Base-by-base conservation (phyloP, 495 filamentous ascomycete genomes). In the Extremus antarcticus region DNA sequence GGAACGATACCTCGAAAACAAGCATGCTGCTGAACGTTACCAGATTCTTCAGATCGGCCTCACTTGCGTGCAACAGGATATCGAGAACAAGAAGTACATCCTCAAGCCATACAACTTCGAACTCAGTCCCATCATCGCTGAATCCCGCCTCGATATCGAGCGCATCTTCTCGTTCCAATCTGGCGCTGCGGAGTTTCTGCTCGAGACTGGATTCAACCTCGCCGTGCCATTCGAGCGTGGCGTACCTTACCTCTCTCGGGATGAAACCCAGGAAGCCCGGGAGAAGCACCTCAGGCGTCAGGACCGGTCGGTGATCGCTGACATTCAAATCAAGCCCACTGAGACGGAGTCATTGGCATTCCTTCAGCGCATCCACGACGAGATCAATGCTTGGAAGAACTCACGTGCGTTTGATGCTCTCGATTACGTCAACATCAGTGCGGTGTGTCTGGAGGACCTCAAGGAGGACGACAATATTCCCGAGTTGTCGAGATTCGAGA, bases 11-110 rank as follows among this genome's bases (percentile, higher is more conserved):
- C 61, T 69, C 15, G 80, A 85, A 47, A 71, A 73, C 29, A 87
- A 80, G 64, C 67, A 69, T 23, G 82, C 81, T 1, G 87, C 87
- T 1, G 78, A 86, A 46, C 76, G 74, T 15, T 92, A 82, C 56
- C 80, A 85, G 58, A 74, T 90, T 22, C 67, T 92, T 0, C 88
- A 94, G 64, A 62, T 94, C 43, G 88, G 88, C 1, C 65, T 94
- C 52, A 89, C 85, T 0, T 80, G 81, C 53, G 76, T 79, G 35
- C 66, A 73, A 43, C 65, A 66, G 47, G 74, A 77, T 73, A 47
- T 63, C 62, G 53, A 20, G 39, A 25, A 50, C 79, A 79, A 68
- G 0, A 72, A 65, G 17, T 89, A 88, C 60, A 65, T 75, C 39
- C 68, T 81, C 16, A 78, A 75, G 8, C 82, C 87, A 2, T 91